Evolutionary conservation across 805 yeast species (phyloP).

Genomic region (Jamesozyma spencerorum): DNA sequence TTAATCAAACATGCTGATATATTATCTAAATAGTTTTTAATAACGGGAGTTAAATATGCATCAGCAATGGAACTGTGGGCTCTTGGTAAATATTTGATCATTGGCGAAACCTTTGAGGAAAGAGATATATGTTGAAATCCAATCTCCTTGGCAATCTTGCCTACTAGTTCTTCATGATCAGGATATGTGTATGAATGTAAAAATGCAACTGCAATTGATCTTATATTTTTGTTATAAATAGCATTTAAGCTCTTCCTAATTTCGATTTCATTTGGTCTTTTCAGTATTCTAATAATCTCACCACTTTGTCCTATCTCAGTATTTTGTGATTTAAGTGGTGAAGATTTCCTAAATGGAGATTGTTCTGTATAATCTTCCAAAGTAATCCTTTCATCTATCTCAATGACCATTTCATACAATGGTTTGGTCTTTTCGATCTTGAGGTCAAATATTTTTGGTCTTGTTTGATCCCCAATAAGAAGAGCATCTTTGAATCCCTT

Average conservation of each 20-base stretch:
- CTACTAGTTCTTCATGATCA: slow-evolving; percentile 55
- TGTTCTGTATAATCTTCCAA: slow-evolving; percentile 74
- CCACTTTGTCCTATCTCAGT: slow-evolving; percentile 55
- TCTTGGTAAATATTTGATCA: slow-evolving; percentile 68
- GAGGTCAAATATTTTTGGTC: slow-evolving; percentile 84
- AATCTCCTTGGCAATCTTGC: slow-evolving; percentile 47
- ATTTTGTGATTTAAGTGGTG: slow-evolving; percentile 20
- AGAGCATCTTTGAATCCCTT: slow-evolving; percentile 81
- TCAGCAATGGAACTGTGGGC: slow-evolving; percentile 75
- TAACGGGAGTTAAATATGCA: slow-evolving; percentile 76
- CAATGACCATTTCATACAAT: slow-evolving; percentile 67
- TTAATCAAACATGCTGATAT: slow-evolving; percentile 54
- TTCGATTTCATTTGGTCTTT: slow-evolving; percentile 39
- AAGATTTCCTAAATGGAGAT: slow-evolving; percentile 32
- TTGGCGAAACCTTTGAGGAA: slow-evolving; percentile 62
- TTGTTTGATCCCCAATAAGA: slow-evolving; percentile 79
- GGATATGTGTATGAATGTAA: slow-evolving; percentile 68
- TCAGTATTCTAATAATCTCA: slow-evolving; percentile 52
- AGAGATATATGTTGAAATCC: slow-evolving; percentile 66
- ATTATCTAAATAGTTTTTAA: slow-evolving; percentile 50
- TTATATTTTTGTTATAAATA: slow-evolving; percentile 48
- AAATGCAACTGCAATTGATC: slow-evolving; percentile 63
- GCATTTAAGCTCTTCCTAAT: slow-evolving; percentile 35
- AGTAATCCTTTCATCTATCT: slow-evolving; percentile 85
- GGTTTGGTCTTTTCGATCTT: slow-evolving; percentile 63